Conservation (phyloP, 2,329 filamentous ascomycete genomes). For the Pyricularia sp. region DNA sequence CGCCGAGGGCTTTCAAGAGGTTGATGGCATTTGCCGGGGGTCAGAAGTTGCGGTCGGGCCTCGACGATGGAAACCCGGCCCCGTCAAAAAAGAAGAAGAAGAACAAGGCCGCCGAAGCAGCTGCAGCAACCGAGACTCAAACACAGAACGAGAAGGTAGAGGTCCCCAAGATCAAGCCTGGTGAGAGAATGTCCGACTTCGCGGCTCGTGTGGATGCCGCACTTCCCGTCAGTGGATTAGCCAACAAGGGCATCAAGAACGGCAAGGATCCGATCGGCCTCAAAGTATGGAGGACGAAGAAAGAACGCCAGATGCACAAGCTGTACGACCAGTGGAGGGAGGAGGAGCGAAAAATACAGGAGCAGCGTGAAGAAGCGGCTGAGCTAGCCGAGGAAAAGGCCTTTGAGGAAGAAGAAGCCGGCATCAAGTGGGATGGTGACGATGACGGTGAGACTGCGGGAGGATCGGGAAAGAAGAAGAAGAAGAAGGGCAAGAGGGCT, state of each 20-base stretch:
- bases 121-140: not conserved
- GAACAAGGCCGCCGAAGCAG: conserved; percentile 14
- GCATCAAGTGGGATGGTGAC: conserved; percentile 32
- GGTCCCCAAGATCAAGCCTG: conserved; percentile 65
- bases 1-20: conserved; percentile 77
- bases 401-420: conserved; percentile 46
- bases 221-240: conserved; percentile 64
- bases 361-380: conserved; percentile 55
- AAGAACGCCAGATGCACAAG: conserved; percentile 75
- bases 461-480: conserved; percentile 36
- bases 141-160: conserved; percentile 14
- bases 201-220: conserved; percentile 74
- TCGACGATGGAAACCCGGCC: conserved; percentile 56
- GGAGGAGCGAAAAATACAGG: conserved; percentile 53
- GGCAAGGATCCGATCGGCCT: conserved; percentile 56
- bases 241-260: conserved; percentile 49
- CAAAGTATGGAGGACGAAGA: conserved; percentile 65
- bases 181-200: conserved; percentile 78
- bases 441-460: conserved; percentile 17
- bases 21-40: conserved; percentile 66
- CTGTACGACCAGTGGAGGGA: conserved; percentile 70
- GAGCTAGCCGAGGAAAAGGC: conserved; percentile 56
- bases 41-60: conserved; percentile 50
- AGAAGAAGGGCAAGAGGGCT: conserved; percentile 31
- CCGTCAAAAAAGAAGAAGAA: conserved; percentile 21